Evolutionary conservation across 768 basidiomycete species (phyloP).

Genomic region (Trametes cingulata): DNA sequence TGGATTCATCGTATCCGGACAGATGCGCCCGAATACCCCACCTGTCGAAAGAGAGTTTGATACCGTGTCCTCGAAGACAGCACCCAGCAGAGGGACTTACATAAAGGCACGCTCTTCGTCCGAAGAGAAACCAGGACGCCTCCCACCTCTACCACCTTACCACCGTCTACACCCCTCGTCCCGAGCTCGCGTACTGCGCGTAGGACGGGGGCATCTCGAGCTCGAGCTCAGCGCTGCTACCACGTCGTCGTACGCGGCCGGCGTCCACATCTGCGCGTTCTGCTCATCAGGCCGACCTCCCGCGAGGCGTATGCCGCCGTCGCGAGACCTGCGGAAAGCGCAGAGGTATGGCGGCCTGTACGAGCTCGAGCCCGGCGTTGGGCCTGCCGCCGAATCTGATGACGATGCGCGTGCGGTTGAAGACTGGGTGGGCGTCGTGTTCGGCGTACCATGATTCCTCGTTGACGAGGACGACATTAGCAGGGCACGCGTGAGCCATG

Average conservation of each 20-base stretch:
- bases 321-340: background rate
- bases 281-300: background rate
- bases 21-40: background rate
- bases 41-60: background rate
- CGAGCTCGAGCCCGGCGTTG: background rate
- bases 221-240: background rate
- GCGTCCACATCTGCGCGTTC: background rate
- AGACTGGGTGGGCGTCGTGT: background rate
- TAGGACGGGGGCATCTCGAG: conserved; percentile 13
- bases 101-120: background rate
- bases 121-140: background rate
- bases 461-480: background rate
- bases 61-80: background rate
- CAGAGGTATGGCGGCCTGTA: conserved; percentile 1
- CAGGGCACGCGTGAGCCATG: conserved; percentile 2
- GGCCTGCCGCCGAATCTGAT: background rate
- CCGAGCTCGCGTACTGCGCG: background rate
- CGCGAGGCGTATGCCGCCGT: conserved; percentile 13
- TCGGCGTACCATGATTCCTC: background rate
- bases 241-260: conserved; percentile 8
- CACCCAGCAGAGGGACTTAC: background rate
- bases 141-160: background rate
- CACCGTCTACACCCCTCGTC: background rate
- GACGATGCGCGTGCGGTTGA: background rate
- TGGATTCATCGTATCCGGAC: background rate